Conservation (phyloP, 2,329 filamentous ascomycete genomes). For the Neopestalotiopsis rosae region DNA sequence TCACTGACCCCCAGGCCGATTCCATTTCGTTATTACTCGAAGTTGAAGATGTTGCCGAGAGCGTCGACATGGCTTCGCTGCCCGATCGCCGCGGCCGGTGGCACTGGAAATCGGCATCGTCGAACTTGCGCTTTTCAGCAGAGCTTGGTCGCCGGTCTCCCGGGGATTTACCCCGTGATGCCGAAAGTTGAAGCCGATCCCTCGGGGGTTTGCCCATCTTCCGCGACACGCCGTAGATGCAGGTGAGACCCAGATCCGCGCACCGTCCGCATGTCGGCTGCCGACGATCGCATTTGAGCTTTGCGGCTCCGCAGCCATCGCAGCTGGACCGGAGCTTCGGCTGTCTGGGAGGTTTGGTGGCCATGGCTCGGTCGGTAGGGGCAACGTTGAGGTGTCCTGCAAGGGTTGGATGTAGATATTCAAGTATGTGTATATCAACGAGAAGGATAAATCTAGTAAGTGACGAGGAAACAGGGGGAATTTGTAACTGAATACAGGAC, state of each 20-base stretch:
- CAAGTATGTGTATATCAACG: no score
- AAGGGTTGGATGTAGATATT: background rate
- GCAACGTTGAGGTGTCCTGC: background rate
- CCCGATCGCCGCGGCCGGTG: background rate
- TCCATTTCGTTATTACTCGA: background rate
- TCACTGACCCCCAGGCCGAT: background rate
- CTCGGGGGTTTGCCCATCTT: conserved; percentile 32
- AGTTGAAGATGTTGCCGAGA: background rate
- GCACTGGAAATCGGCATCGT: background rate
- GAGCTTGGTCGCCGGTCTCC: background rate
- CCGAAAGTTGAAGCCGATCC: conserved; percentile 13
- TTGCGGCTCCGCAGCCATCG: conserved; percentile 23
- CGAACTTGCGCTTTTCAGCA: background rate
- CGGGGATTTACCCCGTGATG: background rate
- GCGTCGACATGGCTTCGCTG: background rate
- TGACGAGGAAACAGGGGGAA: no score
- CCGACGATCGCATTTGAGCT: conserved; percentile 24
- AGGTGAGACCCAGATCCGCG: conserved; percentile 19
- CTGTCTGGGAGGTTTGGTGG: background rate
- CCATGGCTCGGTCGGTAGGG: background rate
- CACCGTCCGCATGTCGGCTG: conserved; percentile 23
- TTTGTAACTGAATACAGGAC: no score
- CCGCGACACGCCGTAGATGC: conserved; percentile 31
- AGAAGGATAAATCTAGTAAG: no score
- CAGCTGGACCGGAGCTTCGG: conserved; percentile 24